A percentile compares a stretch with the other conserved stretches of the same genome.
phyloP scores from a whole-genome alignment of 805 yeast genomes.

The Candida fluviatilis region DNA sequence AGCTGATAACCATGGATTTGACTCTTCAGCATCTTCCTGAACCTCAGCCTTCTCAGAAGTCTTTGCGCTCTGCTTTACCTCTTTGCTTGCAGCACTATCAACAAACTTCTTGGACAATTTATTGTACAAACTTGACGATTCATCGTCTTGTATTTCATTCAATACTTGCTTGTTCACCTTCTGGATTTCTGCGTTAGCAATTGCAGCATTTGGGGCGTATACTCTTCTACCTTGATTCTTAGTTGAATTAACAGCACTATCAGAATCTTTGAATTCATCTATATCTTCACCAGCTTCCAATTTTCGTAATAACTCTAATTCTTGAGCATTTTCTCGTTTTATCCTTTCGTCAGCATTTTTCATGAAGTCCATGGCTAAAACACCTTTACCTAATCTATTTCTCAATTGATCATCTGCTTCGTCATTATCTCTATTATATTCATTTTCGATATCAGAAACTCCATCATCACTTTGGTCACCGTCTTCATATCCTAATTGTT shows the following conservation, averaged over 20 bases:
- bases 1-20: conserved; percentile 37
- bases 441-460: conserved; percentile 41
- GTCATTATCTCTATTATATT: conserved; percentile 31
- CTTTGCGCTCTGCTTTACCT: background rate
- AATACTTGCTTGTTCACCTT: conserved; percentile 30
- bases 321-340: conserved; percentile 53
- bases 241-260: conserved; percentile 42
- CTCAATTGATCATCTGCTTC: conserved; percentile 29
- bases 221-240: conserved; percentile 77
- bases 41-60: conserved; percentile 4
- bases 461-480: conserved; percentile 53
- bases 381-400: conserved; percentile 71
- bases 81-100: conserved; percentile 3
- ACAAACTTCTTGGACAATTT: conserved; percentile 30
- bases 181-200: conserved; percentile 34
- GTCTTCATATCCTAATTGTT: conserved; percentile 64
- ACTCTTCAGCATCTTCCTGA: conserved; percentile 11
- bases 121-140: conserved; percentile 41
- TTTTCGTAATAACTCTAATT: conserved; percentile 47
- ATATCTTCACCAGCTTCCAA: conserved; percentile 36
- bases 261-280: conserved; percentile 35
- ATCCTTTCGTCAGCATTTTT: conserved; percentile 76
- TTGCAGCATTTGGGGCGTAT: conserved; percentile 59
- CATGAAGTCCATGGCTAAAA: conserved; percentile 94
- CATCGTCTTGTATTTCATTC: conserved; percentile 49